Evolutionary conservation across 148 eudicot genomes (phyloP), one percentile per base, ranked within the genome.

Genomic region (Simmondsia chinensis): DNA sequence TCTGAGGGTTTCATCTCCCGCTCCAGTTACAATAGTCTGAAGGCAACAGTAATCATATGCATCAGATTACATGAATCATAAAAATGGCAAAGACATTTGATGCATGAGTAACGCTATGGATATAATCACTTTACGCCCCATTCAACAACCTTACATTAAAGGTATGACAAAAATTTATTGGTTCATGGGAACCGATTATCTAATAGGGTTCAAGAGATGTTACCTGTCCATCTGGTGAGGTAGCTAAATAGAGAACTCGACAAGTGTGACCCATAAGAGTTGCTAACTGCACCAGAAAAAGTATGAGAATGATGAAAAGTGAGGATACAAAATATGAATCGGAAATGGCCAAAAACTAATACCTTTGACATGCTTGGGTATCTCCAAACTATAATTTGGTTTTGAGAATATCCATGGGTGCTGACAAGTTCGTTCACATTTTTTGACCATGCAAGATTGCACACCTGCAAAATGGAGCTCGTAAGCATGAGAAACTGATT

Each of bases 281-380:
- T 31, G 93, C 87, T 62, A 82, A 64, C 96, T 87, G 77, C 48
- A 48, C 45, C 14, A 54, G 5, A 13, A 22, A 6, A 25, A 34
- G 13, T 31, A 52, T 20, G 23, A 4, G 16, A 19, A 21, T 46
- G n/a, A 38, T 10, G 26, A 21, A 17, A 14, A 38, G 10, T 4
- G 26, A 34, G 7, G 30, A 26, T 5, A 24, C 16, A 31, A 6
- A 28, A 12, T 9, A n/a, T 6, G 33, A 10, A 22, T 11, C 5
- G 15, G 18, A 24, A 26, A 41, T 6, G 29, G 25, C 1, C 17
- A 41, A 1, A 44, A 43, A 7, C 14, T 14, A 19, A 15, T 76
- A 87, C 96, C 96, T 87, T 87, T 16, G 94, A 76, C 96, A 87
- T 82, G 58, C 74, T 74, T 31, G 94, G 96, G 64, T 87, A 87